Percentiles rank a stretch among this genome's conserved stretches.
Evolutionary conservation across 1,284 basidiomycete genomes (phyloP).

Genomic region (Ustilago sp.): DNA sequence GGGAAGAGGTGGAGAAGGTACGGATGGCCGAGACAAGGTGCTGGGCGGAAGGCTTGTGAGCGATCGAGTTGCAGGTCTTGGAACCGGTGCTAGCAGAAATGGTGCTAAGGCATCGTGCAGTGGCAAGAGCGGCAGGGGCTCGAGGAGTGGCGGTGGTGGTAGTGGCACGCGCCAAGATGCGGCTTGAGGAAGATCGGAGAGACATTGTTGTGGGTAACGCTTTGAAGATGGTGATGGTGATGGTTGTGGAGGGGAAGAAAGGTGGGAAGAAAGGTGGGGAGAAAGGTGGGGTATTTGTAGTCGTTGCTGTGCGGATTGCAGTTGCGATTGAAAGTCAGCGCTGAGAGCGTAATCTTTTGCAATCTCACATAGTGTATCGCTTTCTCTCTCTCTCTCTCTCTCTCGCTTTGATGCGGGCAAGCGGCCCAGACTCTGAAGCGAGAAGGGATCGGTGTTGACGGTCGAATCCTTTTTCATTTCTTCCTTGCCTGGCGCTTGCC

Average conservation of each 20-base stretch:
- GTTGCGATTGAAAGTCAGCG: neutral
- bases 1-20: constrained; percentile 45
- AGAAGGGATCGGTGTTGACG: constrained; percentile 23
- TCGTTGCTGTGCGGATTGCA: neutral
- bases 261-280: constrained; percentile 6
- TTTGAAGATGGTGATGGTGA: neutral
- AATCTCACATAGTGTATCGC: constrained; percentile 1
- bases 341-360: neutral
- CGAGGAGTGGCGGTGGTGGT: constrained; percentile 9
- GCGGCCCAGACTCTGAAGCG: neutral
- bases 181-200: constrained; percentile 41
- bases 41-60: constrained; percentile 27
- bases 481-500: neutral
- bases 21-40: constrained; percentile 38
- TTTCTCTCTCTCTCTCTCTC: neutral
- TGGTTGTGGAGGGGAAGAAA: neutral
- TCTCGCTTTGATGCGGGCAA: neutral
- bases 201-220: constrained; percentile 22
- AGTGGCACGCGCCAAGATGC: constrained; percentile 31
- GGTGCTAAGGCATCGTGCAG: constrained; percentile 25
- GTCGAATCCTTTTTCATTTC: constrained; percentile 1
- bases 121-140: constrained; percentile 20
- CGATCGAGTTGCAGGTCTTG: constrained; percentile 17
- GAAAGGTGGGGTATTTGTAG: constrained; percentile 16
- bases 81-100: neutral